Evolutionary conservation across 768 basidiomycete genomes (phyloP).

Genomic region (Suillus brevipes): DNA sequence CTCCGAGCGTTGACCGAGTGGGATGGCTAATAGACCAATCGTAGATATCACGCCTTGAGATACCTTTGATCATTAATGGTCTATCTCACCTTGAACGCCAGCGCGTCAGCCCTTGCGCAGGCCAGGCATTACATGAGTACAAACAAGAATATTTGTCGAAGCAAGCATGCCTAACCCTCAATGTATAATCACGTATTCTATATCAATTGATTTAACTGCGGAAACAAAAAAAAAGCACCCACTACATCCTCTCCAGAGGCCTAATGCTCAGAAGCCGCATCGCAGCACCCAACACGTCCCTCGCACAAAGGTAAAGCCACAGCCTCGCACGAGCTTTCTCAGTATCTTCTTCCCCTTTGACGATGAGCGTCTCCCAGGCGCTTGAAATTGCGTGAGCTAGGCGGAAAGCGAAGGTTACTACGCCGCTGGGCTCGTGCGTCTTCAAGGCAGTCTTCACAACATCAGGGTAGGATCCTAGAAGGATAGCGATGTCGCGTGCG

Average conservation of each 20-base stretch:
- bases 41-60: too few species aligned
- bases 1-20: too few species aligned
- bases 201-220: neutral
- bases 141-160: neutral
- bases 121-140: neutral
- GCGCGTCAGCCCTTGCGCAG: neutral
- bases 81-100: neutral
- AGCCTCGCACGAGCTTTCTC: conserved; percentile 82
- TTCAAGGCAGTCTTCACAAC: conserved; percentile 84
- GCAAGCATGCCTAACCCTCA: neutral
- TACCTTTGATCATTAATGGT: neutral
- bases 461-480: conserved; percentile 91
- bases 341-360: conserved; percentile 76
- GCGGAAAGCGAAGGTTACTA: conserved; percentile 89
- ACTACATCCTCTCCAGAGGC: conserved; percentile 91
- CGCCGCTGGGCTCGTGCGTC: conserved; percentile 85
- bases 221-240: neutral
- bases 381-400: conserved; percentile 86
- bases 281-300: conserved; percentile 85
- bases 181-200: neutral
- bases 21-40: too few species aligned
- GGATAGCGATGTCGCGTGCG: conserved; percentile 80
- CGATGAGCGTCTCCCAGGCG: conserved; percentile 89
- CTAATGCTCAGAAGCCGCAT: conserved; percentile 87
- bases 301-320: conserved; percentile 85